Evolutionary conservation across 257 asterid genomes (phyloP), one percentile per base, ranked within the genome.

Genomic region (Penstemon eatonii): DNA sequence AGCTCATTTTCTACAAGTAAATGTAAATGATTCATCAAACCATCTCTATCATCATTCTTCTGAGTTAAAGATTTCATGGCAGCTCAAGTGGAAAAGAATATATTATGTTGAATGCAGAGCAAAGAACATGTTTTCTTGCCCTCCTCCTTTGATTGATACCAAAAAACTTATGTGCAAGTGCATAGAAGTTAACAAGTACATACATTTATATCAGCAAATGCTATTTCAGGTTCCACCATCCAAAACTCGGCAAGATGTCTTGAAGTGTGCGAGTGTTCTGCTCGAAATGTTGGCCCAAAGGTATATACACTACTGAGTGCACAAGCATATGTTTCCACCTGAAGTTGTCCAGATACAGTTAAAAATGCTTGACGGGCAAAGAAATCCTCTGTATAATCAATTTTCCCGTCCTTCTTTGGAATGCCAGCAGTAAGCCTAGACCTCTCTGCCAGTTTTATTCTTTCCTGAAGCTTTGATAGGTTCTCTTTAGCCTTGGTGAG

Each of bases 211-310:
- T 87, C 96, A 61, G 99, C 99, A 74, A 87, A 94, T 39, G 97
- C 96, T 55, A 91, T 84, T 78, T 94, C 99, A 68, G 99, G 96
- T 78, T 93, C 99, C 81, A 93, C 97, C 99, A 93, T 93, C 96
- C 99, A 89, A 75, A 93, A 93, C 72, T 93, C 99, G 37, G 97
- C 95, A 67, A 93, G 91, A 82, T 93, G 97, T 73, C 99, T 83
- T 5, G 96, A 73, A 52, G 99, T 90, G 79, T 93, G 97, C 0
- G 99, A 93, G 71, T 93, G 69, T 76, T 93, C 99, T 7, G 97
- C 99, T 73, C 99, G 80, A 75, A 90, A 93, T 49, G 99, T 93
- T 46, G 99, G 99, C 52, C 97, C 99, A 71, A 93, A 93, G 8
- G 99, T 90, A 59, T 93, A 93, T 60, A 90, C 97, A 58, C 96